Base-by-base conservation (phyloP, 1,284 basidiomycete genomes). In the Phlebopus sp. region DNA sequence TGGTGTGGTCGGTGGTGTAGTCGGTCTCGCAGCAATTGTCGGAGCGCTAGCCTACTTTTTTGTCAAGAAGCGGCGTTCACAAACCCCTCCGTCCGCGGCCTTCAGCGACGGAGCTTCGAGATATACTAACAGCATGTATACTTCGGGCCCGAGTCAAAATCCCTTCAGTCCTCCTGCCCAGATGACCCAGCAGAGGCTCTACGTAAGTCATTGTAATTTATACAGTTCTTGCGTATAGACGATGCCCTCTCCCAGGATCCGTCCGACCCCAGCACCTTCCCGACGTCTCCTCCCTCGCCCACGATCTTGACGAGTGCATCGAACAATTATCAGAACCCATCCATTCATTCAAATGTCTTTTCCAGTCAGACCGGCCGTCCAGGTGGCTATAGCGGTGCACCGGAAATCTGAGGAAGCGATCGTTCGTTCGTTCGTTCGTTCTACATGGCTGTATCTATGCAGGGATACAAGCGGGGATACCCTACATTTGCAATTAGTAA, bases 1-100 rank as follows among this genome's bases (percentile, higher is more conserved):
- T 6, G 72, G 72, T 14, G 65, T 74, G 5, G 60, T 76, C 9
- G 75, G 74, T 27, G 74, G 67, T 21, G 42, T 70, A 5, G 49
- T 69, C 1, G 62, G 59, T 8, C 43, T 66, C 21, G 65, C 61
- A 3, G 19, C 66, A 18, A 56, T 72, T 7, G 58, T 38, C 8
- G 63, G 52, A 5, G 44, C 53, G 11, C 21, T 58, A 5, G 52
- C 57, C 36, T 68, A 63, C 55, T 57, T 67, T 49, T 15, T 60
- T 18, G 42, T 57, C 44, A 72, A 54, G 37, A 60, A 55, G 15
- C 68, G 58, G 32, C 61, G 62, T 17, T 45, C 62, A n/a, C 46
- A 31, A 37, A 25, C 15, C 3, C 31, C 51, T 2, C 44, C 53
- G 7, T 54, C 59, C n/a, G 46, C 61, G 11, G 52, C 52, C 3